These are phyloP conservation scores for Actinidia chinensis DNA, from an alignment of 179 eudicot genomes.

Conservation along the genomic window DNA sequence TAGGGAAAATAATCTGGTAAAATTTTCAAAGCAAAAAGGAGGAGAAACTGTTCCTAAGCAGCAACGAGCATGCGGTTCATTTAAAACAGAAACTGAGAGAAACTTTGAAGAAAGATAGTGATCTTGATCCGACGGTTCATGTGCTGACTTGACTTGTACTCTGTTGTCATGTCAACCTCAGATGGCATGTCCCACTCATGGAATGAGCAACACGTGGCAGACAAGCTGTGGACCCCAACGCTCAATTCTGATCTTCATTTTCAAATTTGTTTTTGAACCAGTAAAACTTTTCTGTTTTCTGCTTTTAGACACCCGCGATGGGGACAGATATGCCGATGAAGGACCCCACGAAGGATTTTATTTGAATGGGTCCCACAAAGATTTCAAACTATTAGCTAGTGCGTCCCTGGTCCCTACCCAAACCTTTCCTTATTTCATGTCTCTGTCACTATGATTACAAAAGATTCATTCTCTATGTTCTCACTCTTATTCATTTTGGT, in stretches of 20 bases:
- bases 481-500: not conserved
- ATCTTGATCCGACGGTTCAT: conserved; percentile 22
- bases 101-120: not conserved
- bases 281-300: not conserved
- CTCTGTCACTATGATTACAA: not conserved
- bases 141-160: conserved; percentile 13
- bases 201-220: conserved; percentile 21
- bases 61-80: too few relatives aligned
- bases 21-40: too few relatives aligned
- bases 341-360: conserved; percentile 22
- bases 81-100: too few relatives aligned
- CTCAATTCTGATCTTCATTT: not conserved
- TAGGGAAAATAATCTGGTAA: too few relatives aligned
- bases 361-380: conserved; percentile 31
- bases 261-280: not conserved
- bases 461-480: conserved; percentile 1
- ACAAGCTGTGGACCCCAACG: conserved; percentile 20
- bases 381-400: conserved; percentile 26
- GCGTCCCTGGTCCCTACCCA: not conserved
- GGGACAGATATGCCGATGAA: conserved; percentile 11
- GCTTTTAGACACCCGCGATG: conserved; percentile 12
- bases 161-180: conserved; percentile 2
- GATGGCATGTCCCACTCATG: conserved; percentile 7
- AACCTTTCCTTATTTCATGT: conserved; percentile 6
- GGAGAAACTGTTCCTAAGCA: too few relatives aligned